Percentiles rank a stretch among this genome's conserved stretches.
These are phyloP conservation scores for Alternaria ethzedia DNA, from an alignment of 2,329 filamentous ascomycete genomes.

Conservation along the genomic window DNA sequence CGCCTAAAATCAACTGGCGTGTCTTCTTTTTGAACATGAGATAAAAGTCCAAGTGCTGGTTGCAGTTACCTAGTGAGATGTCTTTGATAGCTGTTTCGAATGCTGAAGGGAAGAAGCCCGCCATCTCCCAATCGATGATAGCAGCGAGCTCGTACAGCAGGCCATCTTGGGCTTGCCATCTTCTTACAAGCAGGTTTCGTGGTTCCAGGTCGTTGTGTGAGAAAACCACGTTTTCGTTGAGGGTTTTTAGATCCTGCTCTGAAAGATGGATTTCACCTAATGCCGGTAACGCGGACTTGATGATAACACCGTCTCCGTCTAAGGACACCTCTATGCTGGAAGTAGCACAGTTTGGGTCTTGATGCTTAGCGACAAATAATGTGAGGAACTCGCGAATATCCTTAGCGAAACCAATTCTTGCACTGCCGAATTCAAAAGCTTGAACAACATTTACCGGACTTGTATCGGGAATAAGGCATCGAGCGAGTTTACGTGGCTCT, in stretches of 20 bases:
- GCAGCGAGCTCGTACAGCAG: not conserved
- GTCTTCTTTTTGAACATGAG: not conserved
- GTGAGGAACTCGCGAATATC: not conserved
- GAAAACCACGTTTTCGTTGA: not conserved
- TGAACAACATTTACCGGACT: too few relatives aligned
- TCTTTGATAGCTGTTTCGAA: not conserved
- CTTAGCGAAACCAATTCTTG: not conserved
- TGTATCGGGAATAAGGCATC: too few relatives aligned
- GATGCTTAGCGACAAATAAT: not conserved
- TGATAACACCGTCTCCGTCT: not conserved
- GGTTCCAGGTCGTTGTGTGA: not conserved
- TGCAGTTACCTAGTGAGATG: not conserved
- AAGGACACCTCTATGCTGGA: not conserved
- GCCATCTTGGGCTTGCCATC: not conserved
- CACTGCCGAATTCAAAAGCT: not conserved
- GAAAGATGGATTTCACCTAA: not conserved
- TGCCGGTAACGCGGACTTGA: not conserved
- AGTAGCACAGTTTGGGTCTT: not conserved
- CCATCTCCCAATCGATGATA: not conserved
- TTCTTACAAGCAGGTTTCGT: not conserved
- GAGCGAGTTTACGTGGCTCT: too few relatives aligned
- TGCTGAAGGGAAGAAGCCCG: not conserved
- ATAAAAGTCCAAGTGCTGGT: not conserved
- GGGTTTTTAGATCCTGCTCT: not conserved
- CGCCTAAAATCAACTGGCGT: not conserved